Evolutionary conservation across 345 rosid genomes (phyloP), one percentile per base, ranked within the genome.

Genomic region (Melaleuca alternifolia): DNA sequence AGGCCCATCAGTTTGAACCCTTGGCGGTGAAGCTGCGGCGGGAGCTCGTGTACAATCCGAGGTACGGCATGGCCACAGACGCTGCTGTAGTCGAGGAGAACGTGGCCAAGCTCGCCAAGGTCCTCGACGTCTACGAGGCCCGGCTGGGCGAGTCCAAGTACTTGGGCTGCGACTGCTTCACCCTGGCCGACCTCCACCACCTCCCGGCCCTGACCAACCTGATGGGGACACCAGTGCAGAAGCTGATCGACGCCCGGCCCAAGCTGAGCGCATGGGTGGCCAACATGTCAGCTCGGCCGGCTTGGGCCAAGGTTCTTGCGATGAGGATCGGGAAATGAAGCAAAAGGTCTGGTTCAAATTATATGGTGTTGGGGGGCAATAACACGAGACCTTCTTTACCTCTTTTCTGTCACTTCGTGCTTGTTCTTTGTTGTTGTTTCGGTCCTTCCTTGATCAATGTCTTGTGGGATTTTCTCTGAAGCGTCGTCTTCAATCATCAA

Each of bases 181-280:
- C 95, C 87, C 88, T 95, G 87, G 95, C 93, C 0, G 98, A 96
- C 90, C 89, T 96, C 85, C 95, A 96, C 90, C 96, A 95, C 89
- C 87, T 95, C 52, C 98, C 99, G 0, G 88, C 12, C 87, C 44
- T 93, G 26, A 90, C 83, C 8, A 75, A 50, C 54, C 77, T 95
- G 89, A 57, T 93, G 88, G 85, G 51, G 77, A 94, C 94, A n/a
- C 94, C 82, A 12, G 77, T 87, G 56, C 90, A 91, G 87, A 85
- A 54, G 82, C 79, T 85, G 50, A 81, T 88, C 14, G 88, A 88
- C 24, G 16, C 86, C 12, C 86, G 89, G 18, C 92, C 92, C 44
- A 88, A 85, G 51, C 89, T 91, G 20, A 79, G 87, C 65, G 91
- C 91, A 2, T 91, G 92, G 92, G 88, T 52, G 1, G 88, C 90